Base-by-base conservation (phyloP, 23 red algal genomes). In the Cyanidiococcus yangmingshanensis region DNA sequence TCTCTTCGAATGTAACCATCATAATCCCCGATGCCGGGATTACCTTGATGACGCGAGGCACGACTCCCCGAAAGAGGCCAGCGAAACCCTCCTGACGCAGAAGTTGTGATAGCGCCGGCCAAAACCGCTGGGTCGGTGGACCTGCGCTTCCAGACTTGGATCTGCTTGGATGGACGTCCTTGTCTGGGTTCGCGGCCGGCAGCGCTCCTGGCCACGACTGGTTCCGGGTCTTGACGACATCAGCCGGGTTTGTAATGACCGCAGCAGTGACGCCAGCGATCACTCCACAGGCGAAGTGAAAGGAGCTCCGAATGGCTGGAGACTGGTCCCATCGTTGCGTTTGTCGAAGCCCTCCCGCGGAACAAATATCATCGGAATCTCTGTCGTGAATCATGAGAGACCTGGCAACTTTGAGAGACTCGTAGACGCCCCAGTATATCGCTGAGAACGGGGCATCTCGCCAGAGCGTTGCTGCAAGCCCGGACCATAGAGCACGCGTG, bases 371-470 rank as follows among this genome's bases (percentile, higher is more conserved):
- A 45, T 1, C 37, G n/a, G 15, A 2, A 18, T 18, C 29, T 17
- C 0, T 26, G 0, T 2, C 1, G 37, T 1, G 32, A 3, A 84
- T 79, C 32, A 78, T 21, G 18, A 57, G 79, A 39, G 68, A 68
- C 45, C 63, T 36, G 39, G 85, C 86, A 33, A 85, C 77, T 75
- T 91, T 91, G 57, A 91, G 85, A n/a, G 75, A 67, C 74, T 98
- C 94, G 50, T 98, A 98, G n/a, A 82, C 80, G 50, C 80, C 82
- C 94, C 94, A 98, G 50, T 98, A 98, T 39, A 98, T 89, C 12
- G 88, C 94, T 0, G 94, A 98, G 74, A 98, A 98, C 27, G 94
- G 94, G 18, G 88, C 94, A 75, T 98, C 94, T 37, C 94, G 86
- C 39, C 87, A 26, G 50, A 98, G 78, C 24, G 94, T 98, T 38